A percentile compares a stretch with the other conserved stretches of the same genome.
phyloP scores from a whole-genome alignment of 371 early-diverging fungal genomes.

The Apophysomyces elegans region DNA sequence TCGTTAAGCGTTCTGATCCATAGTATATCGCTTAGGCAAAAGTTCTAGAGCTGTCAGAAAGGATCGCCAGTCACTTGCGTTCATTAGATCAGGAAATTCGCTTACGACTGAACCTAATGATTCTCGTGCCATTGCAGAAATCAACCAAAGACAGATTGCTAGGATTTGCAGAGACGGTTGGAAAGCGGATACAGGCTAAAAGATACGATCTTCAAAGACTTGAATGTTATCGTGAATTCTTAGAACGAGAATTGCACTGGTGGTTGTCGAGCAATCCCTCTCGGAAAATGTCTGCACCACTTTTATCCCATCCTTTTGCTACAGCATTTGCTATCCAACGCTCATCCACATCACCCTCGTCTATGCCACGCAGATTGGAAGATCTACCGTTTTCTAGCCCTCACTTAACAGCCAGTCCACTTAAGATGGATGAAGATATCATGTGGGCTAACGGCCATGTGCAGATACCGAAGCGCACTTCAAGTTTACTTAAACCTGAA shows the following conservation, averaged over 20 bases:
- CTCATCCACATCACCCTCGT: slow-evolving; percentile 13
- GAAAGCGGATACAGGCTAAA: slow-evolving; percentile 56
- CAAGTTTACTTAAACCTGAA: slow-evolving; percentile 1
- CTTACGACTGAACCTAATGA: slow-evolving; percentile 64
- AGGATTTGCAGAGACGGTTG: slow-evolving; percentile 57
- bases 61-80: slow-evolving; percentile 44
- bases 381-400: neutral
- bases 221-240: slow-evolving; percentile 72
- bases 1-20: neutral
- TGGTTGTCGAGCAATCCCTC: slow-evolving; percentile 16
- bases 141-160: slow-evolving; percentile 64
- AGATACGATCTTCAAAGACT: slow-evolving; percentile 64
- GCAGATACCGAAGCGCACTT: slow-evolving; percentile 1
- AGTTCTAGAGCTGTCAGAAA: slow-evolving; percentile 23
- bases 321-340: slow-evolving; percentile 10
- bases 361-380: neutral
- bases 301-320: slow-evolving; percentile 10
- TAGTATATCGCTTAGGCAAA: slow-evolving; percentile 8
- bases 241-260: slow-evolving; percentile 65
- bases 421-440: slow-evolving; percentile 15
- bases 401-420: slow-evolving; percentile 11
- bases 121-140: slow-evolving; percentile 69
- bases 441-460: neutral
- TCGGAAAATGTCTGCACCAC: slow-evolving; percentile 20
- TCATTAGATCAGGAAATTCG: slow-evolving; percentile 56